Base-by-base conservation (phyloP, 2,329 filamentous ascomycete species). In the Botrytis porri region DNA sequence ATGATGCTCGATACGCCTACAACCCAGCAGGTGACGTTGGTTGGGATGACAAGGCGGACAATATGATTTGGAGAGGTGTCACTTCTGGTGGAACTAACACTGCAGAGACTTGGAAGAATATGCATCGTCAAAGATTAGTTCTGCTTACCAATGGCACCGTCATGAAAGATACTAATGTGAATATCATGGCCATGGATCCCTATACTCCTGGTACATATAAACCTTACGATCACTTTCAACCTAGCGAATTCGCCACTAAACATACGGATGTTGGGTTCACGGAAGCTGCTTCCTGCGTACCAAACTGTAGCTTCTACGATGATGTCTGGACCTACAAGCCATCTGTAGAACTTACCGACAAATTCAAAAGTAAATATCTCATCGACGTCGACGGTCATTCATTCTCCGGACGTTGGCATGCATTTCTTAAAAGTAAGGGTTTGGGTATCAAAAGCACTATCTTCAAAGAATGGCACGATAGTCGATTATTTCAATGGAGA, bases 401-500 rank as follows among this genome's bases (percentile, higher is more conserved):
- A 2, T 92, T 92, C 78, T 91, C 88, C 39, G 91, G 90, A 1
- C 87, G 91, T 9, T 93, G 90, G 78, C 85, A 90, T 7, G 88
- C 87, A 0, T 94, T 95, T 80, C 83, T 95, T 37, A 85, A 87
- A 48, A 92, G 89, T 43, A 92, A 88, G 3, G 90, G 88, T 25
- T 81, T 95, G 14, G 91, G 91, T 0, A 88, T 96, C 82, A 96
- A 95, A 83, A 88, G 90, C 9, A 94, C 93, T 0, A 84, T 95
- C 35, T 96, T 90, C 82, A 86, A 88, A 32, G 93, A 96, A 80
- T 96, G 93, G 93, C 93, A 95, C 79, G 92, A 95, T 80, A 87
- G 86, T 62, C 86, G 93, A 4, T 84, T 95, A 1, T 84, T 93
- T 3, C 86, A 92, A 0, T 96, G 93, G 93, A 89, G 89, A 78